Evolutionary conservation across 2,329 filamentous ascomycete species (phyloP), one percentile per base, ranked within the genome.

Genomic region (Hymenoscyphus salicellus): DNA sequence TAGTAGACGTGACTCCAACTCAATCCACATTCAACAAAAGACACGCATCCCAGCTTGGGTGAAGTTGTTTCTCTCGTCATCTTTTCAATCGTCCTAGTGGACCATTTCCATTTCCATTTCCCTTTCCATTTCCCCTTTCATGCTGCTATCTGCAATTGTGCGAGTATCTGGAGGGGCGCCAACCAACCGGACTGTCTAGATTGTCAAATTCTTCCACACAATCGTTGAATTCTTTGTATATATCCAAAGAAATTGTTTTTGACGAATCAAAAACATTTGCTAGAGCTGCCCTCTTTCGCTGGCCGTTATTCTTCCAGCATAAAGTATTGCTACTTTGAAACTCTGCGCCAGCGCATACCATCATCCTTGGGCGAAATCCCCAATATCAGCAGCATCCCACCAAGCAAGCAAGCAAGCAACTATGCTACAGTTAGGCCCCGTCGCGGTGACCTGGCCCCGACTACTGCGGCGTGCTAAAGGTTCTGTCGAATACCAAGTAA

Each of bases 301-400:
- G 3, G 26, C 20, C n/a, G 46, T 52, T 14, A 14, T 14, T 66
- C 65, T 69, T 65, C 65, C 64, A 68, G 70, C 71, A 72, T 71
- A 62, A 71, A 67, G 20, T 65, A 65, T 63, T 66, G 72, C 68
- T 20, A 52, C 26, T 56, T 72, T 73, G 72, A 74, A 73, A 74
- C 72, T 70, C 55, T 61, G 58, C 66, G 72, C 72, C 72, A 74
- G 70, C 72, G 72, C 72, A 73, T 73, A 69, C 66, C 66, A 67
- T 63, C 66, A 72, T 71, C 70, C 70, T 70, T 38, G 69, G 65
- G 68, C 68, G 65, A 66, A 68, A 67, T 63, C 68, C 23, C 28
- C 58, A 49, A 60, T 49, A 60, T 56, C 55, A 56, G 30, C 28
- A 32, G 11, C 55, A 61, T 49, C 46, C 56, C 49, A 64, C 55